phyloP scores from a whole-genome alignment of 208 protist genomes.

The Acanthamoeba triangularis region DNA sequence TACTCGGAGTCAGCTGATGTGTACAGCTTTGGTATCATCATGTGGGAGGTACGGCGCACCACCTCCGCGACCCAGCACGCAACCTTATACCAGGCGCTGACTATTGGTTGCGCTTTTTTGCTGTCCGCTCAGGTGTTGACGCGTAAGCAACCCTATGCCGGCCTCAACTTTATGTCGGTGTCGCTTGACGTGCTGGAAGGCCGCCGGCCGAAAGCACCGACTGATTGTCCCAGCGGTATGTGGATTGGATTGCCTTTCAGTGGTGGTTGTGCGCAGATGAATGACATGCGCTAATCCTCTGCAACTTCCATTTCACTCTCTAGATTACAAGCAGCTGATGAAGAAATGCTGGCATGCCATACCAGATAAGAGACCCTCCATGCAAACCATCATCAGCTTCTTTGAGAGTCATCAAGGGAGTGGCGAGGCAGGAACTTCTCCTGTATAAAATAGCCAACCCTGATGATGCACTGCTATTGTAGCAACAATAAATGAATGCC shows the following conservation, averaged over 20 bases:
- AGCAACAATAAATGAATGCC: no score
- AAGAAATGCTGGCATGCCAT: conserved; percentile 45
- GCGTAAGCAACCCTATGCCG: conserved; percentile 2
- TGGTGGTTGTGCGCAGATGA: neutral
- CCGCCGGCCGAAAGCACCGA: neutral
- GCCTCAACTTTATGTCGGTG: conserved; percentile 21
- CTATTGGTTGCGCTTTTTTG: neutral
- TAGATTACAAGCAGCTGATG: conserved; percentile 3
- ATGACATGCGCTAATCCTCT: no score
- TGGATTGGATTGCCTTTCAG: neutral
- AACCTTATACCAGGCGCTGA: neutral
- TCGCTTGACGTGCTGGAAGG: conserved; percentile 11
- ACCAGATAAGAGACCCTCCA: conserved; percentile 4
- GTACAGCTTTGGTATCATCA: conserved; percentile 41
- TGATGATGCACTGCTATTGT: no score
- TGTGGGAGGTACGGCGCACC: neutral
- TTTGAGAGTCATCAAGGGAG: neutral
- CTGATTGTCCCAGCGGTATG: neutral
- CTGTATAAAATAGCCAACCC: no score
- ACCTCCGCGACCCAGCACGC: neutral
- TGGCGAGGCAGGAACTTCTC: no score
- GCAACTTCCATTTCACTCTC: neutral
- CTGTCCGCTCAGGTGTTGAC: neutral
- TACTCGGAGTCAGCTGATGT: neutral
- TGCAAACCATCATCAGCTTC: neutral